These are phyloP conservation scores for Pseudogymnoascus sp. DNA, from an alignment of 2,329 filamentous ascomycete species.

Conservation along the genomic window DNA sequence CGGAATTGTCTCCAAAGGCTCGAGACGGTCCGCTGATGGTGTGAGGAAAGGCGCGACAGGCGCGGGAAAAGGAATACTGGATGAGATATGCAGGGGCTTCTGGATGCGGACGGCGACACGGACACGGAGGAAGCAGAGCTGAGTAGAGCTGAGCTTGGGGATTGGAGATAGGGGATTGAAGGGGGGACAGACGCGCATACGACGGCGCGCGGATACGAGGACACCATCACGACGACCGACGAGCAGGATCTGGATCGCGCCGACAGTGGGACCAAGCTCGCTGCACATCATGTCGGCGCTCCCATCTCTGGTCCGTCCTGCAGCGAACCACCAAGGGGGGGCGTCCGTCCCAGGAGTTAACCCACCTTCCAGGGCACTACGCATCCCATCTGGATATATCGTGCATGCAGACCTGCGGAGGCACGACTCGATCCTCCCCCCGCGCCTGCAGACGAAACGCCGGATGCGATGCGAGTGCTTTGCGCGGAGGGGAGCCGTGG, in stretches of 20 bases:
- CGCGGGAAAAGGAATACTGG: not conserved
- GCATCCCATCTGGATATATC: not conserved
- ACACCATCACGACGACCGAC: not conserved
- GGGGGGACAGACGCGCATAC: not conserved
- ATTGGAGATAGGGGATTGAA: not conserved
- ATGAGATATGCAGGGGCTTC: not conserved
- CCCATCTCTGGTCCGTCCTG: not conserved
- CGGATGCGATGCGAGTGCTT: not conserved
- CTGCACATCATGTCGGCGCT: not conserved
- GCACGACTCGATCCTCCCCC: not conserved
- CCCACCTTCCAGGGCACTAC: not conserved
- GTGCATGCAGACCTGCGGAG: not conserved
- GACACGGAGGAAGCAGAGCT: not conserved
- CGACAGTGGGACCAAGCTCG: not conserved
- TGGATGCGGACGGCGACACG: not conserved
- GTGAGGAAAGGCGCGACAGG: not conserved
- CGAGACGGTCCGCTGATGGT: not conserved
- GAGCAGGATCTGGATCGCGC: not conserved
- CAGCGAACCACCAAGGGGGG: not conserved
- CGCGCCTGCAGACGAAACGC: not conserved
- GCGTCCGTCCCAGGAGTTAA: not conserved
- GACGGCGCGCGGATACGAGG: not conserved
- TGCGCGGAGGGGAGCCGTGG: not conserved
- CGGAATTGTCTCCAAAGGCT: not conserved
- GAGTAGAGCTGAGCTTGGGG: not conserved